Base-by-base conservation (phyloP, 768 basidiomycete genomes). In the Tephrocybe sp. region DNA sequence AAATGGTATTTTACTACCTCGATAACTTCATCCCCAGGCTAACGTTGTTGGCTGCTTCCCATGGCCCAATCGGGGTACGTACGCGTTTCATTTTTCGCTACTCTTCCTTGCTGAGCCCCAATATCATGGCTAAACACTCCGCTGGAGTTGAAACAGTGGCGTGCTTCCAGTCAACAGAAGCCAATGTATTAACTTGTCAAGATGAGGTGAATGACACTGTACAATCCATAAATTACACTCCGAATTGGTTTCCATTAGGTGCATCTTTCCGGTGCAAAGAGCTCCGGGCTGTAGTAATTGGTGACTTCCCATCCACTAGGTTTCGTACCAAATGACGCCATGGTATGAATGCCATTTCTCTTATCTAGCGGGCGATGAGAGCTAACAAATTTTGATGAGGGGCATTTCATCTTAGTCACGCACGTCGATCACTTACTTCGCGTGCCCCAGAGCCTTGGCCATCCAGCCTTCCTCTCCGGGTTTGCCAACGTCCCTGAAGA, bases 281-380 rank as follows among this genome's bases (percentile, higher is more conserved):
- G 30, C 47, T 58, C 57, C 11, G 53, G 31, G 30, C 47, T 51
- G 23, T 58, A 52, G 50, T 55, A 58, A 16, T 50, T 51, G 15
- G 54, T 55, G 15, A 55, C 48, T 18, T 55, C 54, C 50, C 57
- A 57, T 21, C 53, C 53, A 12, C 43, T 49, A 5, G 54, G 50
- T 19, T 58, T 55, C 19, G 50, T 58, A 11, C 50, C 54, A 13
- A 55, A 58, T 19, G 54, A 55, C 21, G 52, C 38, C 34, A 50
- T 53, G 18, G 57, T 58, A 27, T 55, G 53, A 19, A 49, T 38
- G 3, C 53, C 54, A 1, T 50, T 55, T 12, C 56, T 41, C 19
- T 46, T 46, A 0, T 47, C 45, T 21, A 57, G 34, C 11, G 34
- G 39, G 16, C 50, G 44, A 25, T 57, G 49, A 6, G 42, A 47